Conservation (phyloP, 768 basidiomycete genomes). For the Ramaria rubella region DNA sequence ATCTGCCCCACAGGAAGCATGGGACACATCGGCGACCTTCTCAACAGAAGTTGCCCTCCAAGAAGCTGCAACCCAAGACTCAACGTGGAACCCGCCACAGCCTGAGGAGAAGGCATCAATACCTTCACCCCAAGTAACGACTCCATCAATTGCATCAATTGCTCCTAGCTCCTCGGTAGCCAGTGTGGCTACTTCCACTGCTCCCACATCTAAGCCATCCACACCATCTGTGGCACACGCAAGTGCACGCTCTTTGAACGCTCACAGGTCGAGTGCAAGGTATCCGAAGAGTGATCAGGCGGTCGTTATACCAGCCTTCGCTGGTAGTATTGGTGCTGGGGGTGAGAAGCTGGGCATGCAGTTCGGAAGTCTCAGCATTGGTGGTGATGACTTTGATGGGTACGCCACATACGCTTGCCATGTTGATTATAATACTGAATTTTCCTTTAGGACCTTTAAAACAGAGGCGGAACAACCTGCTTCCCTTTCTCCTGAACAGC, state of each 20-base stretch:
- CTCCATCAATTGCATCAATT: constrained; percentile 17
- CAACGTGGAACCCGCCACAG: constrained; percentile 24
- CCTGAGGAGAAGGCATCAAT: constrained; percentile 22
- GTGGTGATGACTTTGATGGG: constrained; percentile 56
- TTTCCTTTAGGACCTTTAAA: constrained; percentile 20
- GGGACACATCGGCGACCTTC: constrained; percentile 5
- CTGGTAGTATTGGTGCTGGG: constrained; percentile 43
- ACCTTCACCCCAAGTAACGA: constrained; percentile 20
- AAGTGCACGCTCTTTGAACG: constrained; percentile 44
- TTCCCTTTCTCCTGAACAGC: constrained; percentile 20
- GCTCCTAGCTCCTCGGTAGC: constrained; percentile 35
- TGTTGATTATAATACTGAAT: not conserved
- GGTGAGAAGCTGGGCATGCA: constrained; percentile 85
- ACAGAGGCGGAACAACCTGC: constrained; percentile 12
- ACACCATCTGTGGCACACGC: constrained; percentile 32
- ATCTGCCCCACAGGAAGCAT: constrained; percentile 8
- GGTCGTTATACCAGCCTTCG: constrained; percentile 69
- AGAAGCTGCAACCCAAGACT: constrained; percentile 18
- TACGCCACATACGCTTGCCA: constrained; percentile 16
- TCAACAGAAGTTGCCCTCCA: constrained; percentile 15
- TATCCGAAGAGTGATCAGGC: constrained; percentile 73
- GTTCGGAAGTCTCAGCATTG: constrained; percentile 77
- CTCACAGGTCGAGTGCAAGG: constrained; percentile 51
- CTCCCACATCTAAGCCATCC: constrained; percentile 27
- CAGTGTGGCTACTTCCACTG: constrained; percentile 30